Conservation (phyloP, 305 asterid species). For the Fraxinus platypoda region DNA sequence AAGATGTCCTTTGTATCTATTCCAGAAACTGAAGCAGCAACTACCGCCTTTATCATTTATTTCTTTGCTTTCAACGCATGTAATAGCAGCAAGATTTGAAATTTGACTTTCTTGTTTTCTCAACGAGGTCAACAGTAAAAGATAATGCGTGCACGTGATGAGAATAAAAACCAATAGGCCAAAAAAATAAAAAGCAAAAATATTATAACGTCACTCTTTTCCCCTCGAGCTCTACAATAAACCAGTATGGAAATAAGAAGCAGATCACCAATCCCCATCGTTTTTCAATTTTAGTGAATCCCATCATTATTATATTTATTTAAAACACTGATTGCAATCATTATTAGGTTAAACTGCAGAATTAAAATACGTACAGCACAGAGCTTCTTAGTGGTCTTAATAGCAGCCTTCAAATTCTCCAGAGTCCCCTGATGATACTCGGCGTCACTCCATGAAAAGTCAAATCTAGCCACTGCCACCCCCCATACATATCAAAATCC, state of each 20-base stretch:
- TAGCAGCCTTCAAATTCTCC: constrained; percentile 79
- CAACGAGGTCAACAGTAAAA: neutral
- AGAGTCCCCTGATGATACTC: constrained; percentile 86
- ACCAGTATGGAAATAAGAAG: neutral
- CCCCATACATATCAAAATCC: neutral
- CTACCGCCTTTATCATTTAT: neutral
- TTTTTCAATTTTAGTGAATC: neutral
- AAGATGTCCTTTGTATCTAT: neutral
- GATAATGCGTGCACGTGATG: neutral
- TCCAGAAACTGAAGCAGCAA: neutral
- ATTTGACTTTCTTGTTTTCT: neutral
- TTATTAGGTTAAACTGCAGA: neutral
- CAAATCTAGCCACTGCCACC: constrained; percentile 81
- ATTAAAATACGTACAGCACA: constrained; percentile 69
- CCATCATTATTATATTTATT: neutral
- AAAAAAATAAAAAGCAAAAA: neutral
- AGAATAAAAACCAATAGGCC: neutral
- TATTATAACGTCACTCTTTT: neutral
- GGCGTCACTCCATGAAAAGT: constrained; percentile 87
- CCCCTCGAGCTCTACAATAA: neutral
- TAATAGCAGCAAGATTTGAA: neutral
- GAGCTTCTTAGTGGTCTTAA: constrained; percentile 68
- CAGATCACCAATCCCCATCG: neutral
- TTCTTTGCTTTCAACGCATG: neutral
- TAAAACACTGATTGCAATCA: neutral